These are phyloP conservation scores for Globisporangium viniferum DNA, from an alignment of 352 stramenopile species.

Conservation along the genomic window DNA sequence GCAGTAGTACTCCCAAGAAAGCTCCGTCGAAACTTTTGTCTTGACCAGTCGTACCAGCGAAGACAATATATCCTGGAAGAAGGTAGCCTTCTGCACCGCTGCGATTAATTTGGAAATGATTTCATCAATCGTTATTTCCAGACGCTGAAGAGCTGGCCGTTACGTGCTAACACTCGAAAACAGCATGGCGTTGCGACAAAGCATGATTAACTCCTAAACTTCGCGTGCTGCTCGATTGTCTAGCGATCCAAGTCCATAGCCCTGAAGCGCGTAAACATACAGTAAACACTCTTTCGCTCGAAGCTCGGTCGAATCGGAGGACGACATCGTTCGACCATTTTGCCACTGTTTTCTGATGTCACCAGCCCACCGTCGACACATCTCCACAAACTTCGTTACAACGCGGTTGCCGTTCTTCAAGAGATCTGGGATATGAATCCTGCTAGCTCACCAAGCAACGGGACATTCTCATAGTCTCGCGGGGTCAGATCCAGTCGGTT, in stretches of 20 bases:
- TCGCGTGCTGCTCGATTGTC: constrained; percentile 11
- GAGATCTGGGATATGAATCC: constrained; percentile 5
- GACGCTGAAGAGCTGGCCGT: not conserved
- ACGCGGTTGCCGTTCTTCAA: not conserved
- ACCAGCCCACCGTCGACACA: constrained; percentile 11
- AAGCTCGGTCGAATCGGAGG: constrained; percentile 12
- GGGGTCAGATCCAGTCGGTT: constrained; percentile 1
- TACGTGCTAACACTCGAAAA: constrained; percentile 8
- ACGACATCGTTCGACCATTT: not conserved
- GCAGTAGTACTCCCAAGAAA: constrained; percentile 24
- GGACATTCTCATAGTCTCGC: constrained; percentile 10
- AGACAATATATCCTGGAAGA: constrained; percentile 16
- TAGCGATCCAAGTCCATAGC: constrained; percentile 21
- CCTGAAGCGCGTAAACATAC: constrained; percentile 38
- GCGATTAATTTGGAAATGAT: constrained; percentile 32
- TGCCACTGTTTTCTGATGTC: constrained; percentile 7
- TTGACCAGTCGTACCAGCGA: constrained; percentile 26
- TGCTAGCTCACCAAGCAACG: constrained; percentile 9
- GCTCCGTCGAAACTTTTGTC: constrained; percentile 14
- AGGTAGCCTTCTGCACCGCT: not conserved
- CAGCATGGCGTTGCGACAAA: constrained; percentile 34
- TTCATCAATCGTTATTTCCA: constrained; percentile 20
- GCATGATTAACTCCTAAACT: constrained; percentile 42
- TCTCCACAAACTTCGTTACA: constrained; percentile 4
- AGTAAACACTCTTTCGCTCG: constrained; percentile 39